phyloP scores from a whole-genome alignment of 768 basidiomycete species.

The Boletus reticuloceps region DNA sequence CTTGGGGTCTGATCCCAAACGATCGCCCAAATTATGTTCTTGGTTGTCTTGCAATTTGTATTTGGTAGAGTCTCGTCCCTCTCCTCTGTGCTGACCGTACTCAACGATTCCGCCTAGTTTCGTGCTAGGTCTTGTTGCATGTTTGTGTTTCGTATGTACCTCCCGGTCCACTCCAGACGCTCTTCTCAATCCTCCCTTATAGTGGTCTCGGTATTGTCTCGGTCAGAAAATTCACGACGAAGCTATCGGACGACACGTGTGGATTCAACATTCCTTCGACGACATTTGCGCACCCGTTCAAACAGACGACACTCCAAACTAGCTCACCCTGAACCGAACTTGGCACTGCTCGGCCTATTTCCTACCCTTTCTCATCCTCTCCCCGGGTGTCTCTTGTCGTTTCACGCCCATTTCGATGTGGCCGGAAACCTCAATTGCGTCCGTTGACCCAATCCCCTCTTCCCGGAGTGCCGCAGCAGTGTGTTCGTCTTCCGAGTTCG shows the following conservation, averaged over 20 bases:
- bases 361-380: conserved; percentile 1
- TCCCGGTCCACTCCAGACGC: too few species aligned
- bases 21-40: too few species aligned
- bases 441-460: conserved; percentile 6
- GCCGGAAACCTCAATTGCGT: conserved; percentile 4
- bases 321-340: too few species aligned
- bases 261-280: conserved; percentile 13
- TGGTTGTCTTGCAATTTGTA: too few species aligned
- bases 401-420: conserved; percentile 10
- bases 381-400: background rate
- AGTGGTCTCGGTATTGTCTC: conserved; percentile 9
- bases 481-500: conserved; percentile 9
- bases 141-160: too few species aligned
- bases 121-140: too few species aligned
- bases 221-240: conserved; percentile 8
- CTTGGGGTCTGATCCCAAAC: too few species aligned
- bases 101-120: too few species aligned
- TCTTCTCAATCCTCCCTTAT: background rate
- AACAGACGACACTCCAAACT: too few species aligned
- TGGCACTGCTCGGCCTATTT: too few species aligned
- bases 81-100: too few species aligned
- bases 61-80: too few species aligned
- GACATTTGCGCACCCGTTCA: conserved; percentile 8
- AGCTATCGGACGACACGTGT: background rate
- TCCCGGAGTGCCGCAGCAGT: background rate